Evolutionary conservation across 2,329 filamentous ascomycete species (phyloP).

Genomic region (Sporothrix globosa): DNA sequence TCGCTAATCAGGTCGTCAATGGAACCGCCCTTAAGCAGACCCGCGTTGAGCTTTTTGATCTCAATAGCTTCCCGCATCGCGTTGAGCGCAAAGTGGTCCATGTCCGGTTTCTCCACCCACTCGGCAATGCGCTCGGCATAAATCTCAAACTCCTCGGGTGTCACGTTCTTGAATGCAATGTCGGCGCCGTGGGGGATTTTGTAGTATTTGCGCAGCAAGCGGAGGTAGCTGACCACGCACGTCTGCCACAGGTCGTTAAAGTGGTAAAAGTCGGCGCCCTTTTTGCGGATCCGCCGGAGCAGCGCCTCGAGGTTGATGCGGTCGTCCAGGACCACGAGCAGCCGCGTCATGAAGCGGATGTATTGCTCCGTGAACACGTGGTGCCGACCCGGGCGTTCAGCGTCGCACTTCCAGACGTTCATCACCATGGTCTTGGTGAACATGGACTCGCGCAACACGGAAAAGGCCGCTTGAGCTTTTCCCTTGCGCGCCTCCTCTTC

Average conservation of each 20-base stretch:
- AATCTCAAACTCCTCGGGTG: constrained; percentile 61
- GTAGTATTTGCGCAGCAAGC: constrained; percentile 56
- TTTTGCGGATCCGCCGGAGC: constrained; percentile 77
- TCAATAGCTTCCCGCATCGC: constrained; percentile 63
- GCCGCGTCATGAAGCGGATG: constrained; percentile 75
- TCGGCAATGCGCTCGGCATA: constrained; percentile 57
- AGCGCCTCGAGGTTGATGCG: constrained; percentile 75
- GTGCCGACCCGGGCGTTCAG: constrained; percentile 79
- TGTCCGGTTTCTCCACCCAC: constrained; percentile 53
- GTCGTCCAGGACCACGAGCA: constrained; percentile 76
- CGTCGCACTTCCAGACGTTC: constrained; percentile 93
- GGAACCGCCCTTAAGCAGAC: constrained; percentile 78
- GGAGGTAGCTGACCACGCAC: constrained; percentile 58
- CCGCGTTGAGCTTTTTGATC: constrained; percentile 75
- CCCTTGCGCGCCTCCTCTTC: constrained; percentile 44
- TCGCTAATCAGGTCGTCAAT: constrained; percentile 96
- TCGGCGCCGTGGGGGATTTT: constrained; percentile 53
- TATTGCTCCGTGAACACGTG: constrained; percentile 92
- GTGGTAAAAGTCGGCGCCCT: constrained; percentile 73
- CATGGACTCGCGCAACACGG: constrained; percentile 71
- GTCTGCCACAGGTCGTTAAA: constrained; percentile 63
- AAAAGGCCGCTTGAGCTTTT: constrained; percentile 77
- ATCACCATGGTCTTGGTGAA: constrained; percentile 95
- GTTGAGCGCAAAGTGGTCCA: constrained; percentile 51
- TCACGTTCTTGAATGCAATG: constrained; percentile 59